Percentiles rank a stretch among this genome's conserved stretches.
Evolutionary conservation across 2,329 filamentous ascomycete species (phyloP).

Genomic region (Calycina herbarum): DNA sequence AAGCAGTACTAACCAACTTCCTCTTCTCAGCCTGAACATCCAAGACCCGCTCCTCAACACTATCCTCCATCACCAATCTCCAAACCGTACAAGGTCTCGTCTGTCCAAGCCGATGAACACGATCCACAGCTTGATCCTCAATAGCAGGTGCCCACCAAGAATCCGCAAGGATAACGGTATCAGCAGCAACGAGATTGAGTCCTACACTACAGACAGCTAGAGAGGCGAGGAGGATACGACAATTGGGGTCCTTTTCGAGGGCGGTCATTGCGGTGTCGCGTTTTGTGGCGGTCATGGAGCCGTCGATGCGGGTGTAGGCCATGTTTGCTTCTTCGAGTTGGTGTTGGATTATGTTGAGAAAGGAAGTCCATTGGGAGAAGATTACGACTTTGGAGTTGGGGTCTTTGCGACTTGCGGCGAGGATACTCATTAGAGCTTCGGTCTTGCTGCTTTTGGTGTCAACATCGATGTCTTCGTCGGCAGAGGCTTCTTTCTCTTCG

Average conservation of each 20-base stretch:
- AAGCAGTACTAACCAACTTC: conserved; percentile 73
- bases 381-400: conserved; percentile 67
- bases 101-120: conserved; percentile 84
- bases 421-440: conserved; percentile 72
- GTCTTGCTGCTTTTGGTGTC: conserved; percentile 78
- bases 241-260: conserved; percentile 66
- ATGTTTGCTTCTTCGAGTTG: conserved; percentile 63
- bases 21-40: conserved; percentile 78
- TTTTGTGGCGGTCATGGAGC: conserved; percentile 68
- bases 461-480: conserved; percentile 55
- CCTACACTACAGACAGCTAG: conserved; percentile 82
- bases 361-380: conserved; percentile 77
- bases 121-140: conserved; percentile 87
- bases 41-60: conserved; percentile 79
- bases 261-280: conserved; percentile 72
- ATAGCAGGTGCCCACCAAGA: conserved; percentile 94
- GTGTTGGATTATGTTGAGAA: conserved; percentile 69
- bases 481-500: conserved; percentile 48
- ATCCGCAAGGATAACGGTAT: conserved; percentile 81
- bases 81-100: conserved; percentile 77
- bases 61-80: conserved; percentile 76
- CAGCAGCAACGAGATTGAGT: conserved; percentile 81
- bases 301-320: conserved; percentile 73
- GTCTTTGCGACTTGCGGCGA: conserved; percentile 67
- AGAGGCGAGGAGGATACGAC: conserved; percentile 77